Evolutionary conservation across 192 early-diverging fungal genomes (phyloP), one percentile per base, ranked within the genome.

Genomic region (Helicostylum pulchrum): DNA sequence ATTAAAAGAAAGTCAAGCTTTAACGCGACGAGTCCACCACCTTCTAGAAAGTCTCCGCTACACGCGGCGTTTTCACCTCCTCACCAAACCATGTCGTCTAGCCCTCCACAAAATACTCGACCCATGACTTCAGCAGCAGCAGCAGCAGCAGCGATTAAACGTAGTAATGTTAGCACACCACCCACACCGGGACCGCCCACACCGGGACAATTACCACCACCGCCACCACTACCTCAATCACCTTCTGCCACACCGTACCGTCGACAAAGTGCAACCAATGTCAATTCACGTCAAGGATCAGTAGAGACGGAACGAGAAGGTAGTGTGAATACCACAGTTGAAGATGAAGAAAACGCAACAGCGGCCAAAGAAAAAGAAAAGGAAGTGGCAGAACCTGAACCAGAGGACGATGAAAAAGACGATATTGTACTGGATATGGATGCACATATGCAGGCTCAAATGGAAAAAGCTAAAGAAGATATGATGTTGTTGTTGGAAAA

Each of bases 401-500:
- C 72, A 31, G 79, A 84, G 6, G 79, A 84, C 9, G 79, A 80
- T 46, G 74, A 77, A 5, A 78, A 84, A 45, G 79, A 80, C 9
- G 78, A 82, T 43, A 72, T 77, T 47, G 75, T 78, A 9, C 59
- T 76, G 2, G 85, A 85, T 21, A 76, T 68, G 46, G 79, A 82
- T 52, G 76, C 66, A 52, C 72, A 77, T 52, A 68, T 71, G 62
- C 76, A 80, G 30, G 74, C 78, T 3, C 75, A 68, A 61, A 64
- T 78, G 32, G 73, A 78, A 21, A 72, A 78, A 34, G 71, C 71
- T 47, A 85, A 85, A 32, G 81, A 85, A 15, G 83, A 85, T 19
- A 75, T 85, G 69, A 82, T 76, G 79, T 72, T 83, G 4, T 67
- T 91, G 9, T 66, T 91, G 21, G 80, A 87, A 52, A 83, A 81